A percentile compares a stretch with the other conserved stretches of the same genome.
These are phyloP conservation scores for Eudorina sp. DNA, from an alignment of 139 green algal genomes.

Conservation along the genomic window DNA sequence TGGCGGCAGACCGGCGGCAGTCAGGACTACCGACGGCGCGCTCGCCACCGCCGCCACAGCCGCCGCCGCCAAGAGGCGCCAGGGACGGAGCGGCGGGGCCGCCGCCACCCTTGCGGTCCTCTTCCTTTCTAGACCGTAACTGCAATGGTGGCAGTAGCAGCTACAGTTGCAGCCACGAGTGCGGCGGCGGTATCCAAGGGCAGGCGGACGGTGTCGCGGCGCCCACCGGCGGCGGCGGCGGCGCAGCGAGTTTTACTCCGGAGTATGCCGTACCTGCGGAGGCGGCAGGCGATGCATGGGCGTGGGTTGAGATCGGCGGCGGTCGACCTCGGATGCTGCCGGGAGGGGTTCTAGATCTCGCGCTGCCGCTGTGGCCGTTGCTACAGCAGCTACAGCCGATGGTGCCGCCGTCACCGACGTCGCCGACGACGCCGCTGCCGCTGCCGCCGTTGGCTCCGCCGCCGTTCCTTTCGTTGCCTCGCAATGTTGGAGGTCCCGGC, in stretches of 20 bases:
- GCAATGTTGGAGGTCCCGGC: too few species aligned
- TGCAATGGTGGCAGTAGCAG: conserved; percentile 27
- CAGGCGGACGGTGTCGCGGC: not conserved
- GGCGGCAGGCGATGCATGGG: not conserved
- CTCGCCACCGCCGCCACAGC: too few species aligned
- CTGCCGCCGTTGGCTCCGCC: too few species aligned
- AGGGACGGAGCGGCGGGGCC: not conserved
- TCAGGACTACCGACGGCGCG: too few species aligned
- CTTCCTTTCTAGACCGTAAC: not conserved
- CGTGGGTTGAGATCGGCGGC: not conserved
- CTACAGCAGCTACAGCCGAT: not conserved
- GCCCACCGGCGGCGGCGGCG: not conserved
- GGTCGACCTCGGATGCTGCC: not conserved
- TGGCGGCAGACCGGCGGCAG: not conserved
- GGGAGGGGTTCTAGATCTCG: conserved; percentile 4
- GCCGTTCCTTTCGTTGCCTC: too few species aligned
- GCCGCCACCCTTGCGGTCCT: not conserved
- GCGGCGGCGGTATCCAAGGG: not conserved
- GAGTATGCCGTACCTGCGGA: not conserved
- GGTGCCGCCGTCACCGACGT: not conserved
- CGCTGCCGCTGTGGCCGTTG: conserved; percentile 10
- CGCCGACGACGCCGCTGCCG: not conserved
- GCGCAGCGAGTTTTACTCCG: not conserved
- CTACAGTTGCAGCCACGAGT: conserved; percentile 20
- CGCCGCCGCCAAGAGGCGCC: not conserved